Evolutionary conservation across 176 grass and related monocot genomes (phyloP).

Genomic region (Oryza meridionalis): DNA sequence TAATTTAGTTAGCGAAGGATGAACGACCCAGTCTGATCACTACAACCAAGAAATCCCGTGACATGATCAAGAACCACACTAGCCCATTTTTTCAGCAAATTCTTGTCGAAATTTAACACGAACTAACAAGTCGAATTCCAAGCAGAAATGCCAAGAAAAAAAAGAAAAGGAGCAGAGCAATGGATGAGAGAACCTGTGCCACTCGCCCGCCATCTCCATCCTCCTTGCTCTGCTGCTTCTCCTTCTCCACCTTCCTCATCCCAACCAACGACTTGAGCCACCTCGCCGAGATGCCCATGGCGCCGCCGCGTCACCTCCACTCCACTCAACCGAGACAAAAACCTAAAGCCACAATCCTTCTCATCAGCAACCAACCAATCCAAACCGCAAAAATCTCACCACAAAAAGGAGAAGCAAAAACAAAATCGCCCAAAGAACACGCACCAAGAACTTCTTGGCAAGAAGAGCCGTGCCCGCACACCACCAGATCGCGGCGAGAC

Average conservation of each 20-base stretch:
- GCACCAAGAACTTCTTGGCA: too few species aligned
- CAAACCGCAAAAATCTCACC: neutral
- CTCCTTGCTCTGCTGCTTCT: conserved; percentile 44
- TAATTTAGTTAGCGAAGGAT: neutral
- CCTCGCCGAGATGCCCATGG: conserved; percentile 75
- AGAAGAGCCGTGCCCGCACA: neutral
- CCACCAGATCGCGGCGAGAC: conserved; percentile 41
- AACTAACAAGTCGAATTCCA: neutral
- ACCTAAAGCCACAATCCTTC: conserved; percentile 7
- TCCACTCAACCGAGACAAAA: neutral
- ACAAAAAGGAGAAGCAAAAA: too few species aligned
- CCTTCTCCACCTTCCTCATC: conserved; percentile 67
- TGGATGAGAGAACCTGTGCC: conserved; percentile 22
- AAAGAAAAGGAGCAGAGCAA: neutral
- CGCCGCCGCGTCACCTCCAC: conserved; percentile 10
- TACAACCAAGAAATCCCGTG: neutral
- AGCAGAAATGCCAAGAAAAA: neutral
- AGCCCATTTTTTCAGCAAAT: neutral
- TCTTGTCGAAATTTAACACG: neutral
- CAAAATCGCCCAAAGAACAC: neutral
- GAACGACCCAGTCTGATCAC: neutral
- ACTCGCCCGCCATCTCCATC: conserved; percentile 46
- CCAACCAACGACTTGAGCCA: conserved; percentile 87
- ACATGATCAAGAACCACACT: neutral
- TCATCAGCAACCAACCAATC: conserved; percentile 10